A percentile compares a stretch with the other conserved stretches of the same genome.
These are phyloP conservation scores for Dioszegia aurantiaca DNA, from an alignment of 768 basidiomycete genomes.

Conservation along the genomic window DNA sequence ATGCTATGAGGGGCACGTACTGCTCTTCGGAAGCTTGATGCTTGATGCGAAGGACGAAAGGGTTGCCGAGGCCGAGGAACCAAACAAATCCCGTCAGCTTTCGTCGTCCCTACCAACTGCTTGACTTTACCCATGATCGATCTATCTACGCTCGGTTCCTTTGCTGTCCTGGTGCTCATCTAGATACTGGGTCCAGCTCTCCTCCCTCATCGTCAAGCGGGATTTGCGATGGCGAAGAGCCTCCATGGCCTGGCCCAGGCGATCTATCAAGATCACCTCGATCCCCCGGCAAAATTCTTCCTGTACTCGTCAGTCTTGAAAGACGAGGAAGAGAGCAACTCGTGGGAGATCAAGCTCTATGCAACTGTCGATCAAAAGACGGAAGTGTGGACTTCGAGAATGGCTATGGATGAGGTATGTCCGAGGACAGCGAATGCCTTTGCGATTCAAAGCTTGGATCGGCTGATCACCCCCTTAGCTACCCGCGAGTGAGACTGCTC, in stretches of 20 bases:
- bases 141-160: too few relatives aligned
- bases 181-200: too few relatives aligned
- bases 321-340: neutral
- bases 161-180: too few relatives aligned
- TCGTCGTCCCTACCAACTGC: too few relatives aligned
- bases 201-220: too few relatives aligned
- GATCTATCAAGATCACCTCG: constrained; percentile 15
- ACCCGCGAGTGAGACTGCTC: neutral
- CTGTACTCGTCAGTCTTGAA: constrained; percentile 3
- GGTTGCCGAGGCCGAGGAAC: constrained; percentile 5
- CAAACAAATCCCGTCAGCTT: constrained; percentile 15
- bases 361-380: neutral
- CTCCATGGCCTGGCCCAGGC: constrained; percentile 12
- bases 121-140: too few relatives aligned
- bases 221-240: neutral
- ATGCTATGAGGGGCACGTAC: too few relatives aligned
- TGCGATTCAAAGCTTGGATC: too few relatives aligned
- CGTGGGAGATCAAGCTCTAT: constrained; percentile 12
- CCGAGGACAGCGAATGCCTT: too few relatives aligned
- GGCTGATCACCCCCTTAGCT: constrained; percentile 11
- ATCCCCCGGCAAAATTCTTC: constrained; percentile 14
- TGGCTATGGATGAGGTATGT: constrained; percentile 7
- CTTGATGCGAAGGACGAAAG: too few relatives aligned
- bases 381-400: constrained; percentile 2
- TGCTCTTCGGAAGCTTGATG: too few relatives aligned